These are phyloP conservation scores for Metarhizium brunneum DNA, from an alignment of 2,329 filamentous ascomycete genomes.

Conservation along the genomic window DNA sequence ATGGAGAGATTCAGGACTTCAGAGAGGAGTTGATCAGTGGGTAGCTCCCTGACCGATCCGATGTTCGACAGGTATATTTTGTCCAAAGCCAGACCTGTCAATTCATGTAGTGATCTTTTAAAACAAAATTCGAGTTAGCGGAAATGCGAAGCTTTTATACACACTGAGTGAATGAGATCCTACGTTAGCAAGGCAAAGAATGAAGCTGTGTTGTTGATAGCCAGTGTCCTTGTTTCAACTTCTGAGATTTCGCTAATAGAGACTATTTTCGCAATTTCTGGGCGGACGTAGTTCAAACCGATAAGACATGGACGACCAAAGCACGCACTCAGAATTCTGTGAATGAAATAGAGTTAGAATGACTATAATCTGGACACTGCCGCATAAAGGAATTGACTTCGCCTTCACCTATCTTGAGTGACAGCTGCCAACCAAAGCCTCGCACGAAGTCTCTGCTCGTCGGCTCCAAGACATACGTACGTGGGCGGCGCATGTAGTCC, in stretches of 20 bases:
- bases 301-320: neutral
- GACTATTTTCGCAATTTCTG: neutral
- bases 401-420: neutral
- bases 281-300: neutral
- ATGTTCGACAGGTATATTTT: neutral
- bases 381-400: neutral
- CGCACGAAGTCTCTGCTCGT: neutral
- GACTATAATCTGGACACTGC: neutral
- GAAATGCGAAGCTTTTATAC: neutral
- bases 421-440: neutral
- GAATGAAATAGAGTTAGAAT: neutral
- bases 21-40: neutral
- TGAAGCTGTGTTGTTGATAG: neutral
- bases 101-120: neutral
- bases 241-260: neutral
- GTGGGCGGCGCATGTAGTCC: neutral
- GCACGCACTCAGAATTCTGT: neutral
- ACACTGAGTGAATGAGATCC: neutral
- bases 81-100: neutral
- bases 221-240: too few relatives aligned
- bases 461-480: neutral
- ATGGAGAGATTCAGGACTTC: neutral
- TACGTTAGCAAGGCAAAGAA: neutral
- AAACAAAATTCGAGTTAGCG: neutral
- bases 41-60: neutral